Evolutionary conservation across 768 basidiomycete species (phyloP), one percentile per base, ranked within the genome.

Genomic region (Suillus americanus): DNA sequence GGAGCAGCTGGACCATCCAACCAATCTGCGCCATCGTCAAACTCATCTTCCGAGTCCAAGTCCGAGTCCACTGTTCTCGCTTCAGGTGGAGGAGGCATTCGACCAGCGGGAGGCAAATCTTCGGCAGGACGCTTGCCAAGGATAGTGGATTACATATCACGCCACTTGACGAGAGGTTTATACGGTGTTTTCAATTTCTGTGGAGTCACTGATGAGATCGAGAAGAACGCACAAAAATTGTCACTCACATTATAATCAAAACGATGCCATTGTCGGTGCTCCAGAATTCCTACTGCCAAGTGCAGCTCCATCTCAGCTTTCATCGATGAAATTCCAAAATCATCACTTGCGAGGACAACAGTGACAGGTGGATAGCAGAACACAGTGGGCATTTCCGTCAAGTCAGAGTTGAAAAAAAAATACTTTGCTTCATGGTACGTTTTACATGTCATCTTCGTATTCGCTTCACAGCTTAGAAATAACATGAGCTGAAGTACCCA

Each of bases 21-120:
- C 64, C 64, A 64, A 59, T 40, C 20, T 12, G 41, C 43, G 41
- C 64, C 64, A 64, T 64, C 23, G 16, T 60, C 57, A n/a, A 64
- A 48, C 46, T 46, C 20, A 45, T 45, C n/a, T 46, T 46, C 46
- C 12, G 46, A 23, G n/a, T 46, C 48, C 37, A 12, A 61, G 46
- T 30, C 12, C 16, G 14, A 25, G 37, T 33, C 45, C 25, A 35
- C 25, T 37, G 43, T 20, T 10, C 38, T 37, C 12, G 25, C 25
- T 35, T 30, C 28, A 53, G 45, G 61, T 25, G 9, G 48, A 35
- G 45, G 30, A 25, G n/a, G 50, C n/a, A 16, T 37, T 33, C 33
- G 12, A 37, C 61, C 61, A 62, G n/a, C n/a, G 9, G 20, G 45
- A 45, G 45, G 45, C 45, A 45, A 45, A 45, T 45, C 61, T 35